Evolutionary conservation across 2,329 filamentous ascomycete species (phyloP).

Genomic region (Lomentospora prolificans): DNA sequence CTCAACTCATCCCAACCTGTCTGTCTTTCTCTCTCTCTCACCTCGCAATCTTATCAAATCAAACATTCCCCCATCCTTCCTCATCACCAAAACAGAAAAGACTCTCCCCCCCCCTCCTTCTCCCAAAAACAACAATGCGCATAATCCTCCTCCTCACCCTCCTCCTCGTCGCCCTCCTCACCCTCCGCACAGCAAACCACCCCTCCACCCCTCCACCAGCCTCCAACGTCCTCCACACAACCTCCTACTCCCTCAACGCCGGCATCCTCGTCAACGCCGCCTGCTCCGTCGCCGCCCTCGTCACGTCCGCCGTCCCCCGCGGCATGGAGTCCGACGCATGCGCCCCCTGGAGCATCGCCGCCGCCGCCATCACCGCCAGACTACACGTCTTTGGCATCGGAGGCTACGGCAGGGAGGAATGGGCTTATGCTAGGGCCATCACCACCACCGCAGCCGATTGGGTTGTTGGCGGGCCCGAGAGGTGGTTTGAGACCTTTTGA

Average conservation of each 20-base stretch:
- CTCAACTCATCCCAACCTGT: background rate
- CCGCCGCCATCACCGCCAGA: background rate
- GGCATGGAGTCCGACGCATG: slow-evolving; percentile 9
- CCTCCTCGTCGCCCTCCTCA: slow-evolving; percentile 6
- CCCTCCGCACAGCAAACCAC: slow-evolving; percentile 5
- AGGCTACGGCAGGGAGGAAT: background rate
- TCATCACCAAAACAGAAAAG: background rate
- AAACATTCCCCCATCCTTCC: background rate
- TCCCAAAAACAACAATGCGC: slow-evolving; percentile 1
- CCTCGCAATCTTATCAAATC: background rate
- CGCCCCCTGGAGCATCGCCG: slow-evolving; percentile 6
- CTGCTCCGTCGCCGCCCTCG: slow-evolving; percentile 4
- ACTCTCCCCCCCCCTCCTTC: background rate
- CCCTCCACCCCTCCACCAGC: background rate
- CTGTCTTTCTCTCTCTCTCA: background rate
- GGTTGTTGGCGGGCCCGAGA: slow-evolving; percentile 5
- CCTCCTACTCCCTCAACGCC: slow-evolving; percentile 3
- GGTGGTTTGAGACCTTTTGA: slow-evolving; percentile 8
- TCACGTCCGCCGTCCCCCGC: background rate
- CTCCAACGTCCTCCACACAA: slow-evolving; percentile 2
- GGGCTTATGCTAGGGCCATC: slow-evolving; percentile 3
- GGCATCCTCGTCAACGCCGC: background rate
- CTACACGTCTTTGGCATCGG: slow-evolving; percentile 2
- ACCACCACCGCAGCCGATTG: background rate
- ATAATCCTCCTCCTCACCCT: slow-evolving; percentile 3